Conservation (phyloP, 768 basidiomycete genomes). For the Leccinum boreale region DNA sequence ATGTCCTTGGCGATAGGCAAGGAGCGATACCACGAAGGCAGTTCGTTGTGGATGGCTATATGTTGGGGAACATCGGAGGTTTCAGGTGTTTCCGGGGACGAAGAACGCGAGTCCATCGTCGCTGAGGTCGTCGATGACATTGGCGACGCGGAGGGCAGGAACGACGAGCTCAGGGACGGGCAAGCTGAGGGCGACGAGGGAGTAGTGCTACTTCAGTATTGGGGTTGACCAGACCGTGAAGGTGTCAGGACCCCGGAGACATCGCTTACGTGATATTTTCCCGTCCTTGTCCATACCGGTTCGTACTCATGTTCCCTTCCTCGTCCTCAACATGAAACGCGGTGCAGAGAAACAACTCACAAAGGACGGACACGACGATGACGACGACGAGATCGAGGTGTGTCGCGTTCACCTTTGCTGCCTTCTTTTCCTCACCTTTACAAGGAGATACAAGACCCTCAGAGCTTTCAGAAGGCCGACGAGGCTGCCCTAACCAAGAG, state of each 20-base stretch:
- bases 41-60: slow-evolving; percentile 47
- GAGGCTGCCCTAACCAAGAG: slow-evolving; percentile 51
- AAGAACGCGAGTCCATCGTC: slow-evolving; percentile 60
- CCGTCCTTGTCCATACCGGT: slow-evolving; percentile 3
- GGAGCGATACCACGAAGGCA: slow-evolving; percentile 57
- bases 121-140: slow-evolving; percentile 50
- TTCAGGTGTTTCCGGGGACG: slow-evolving; percentile 70
- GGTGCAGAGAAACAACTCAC: slow-evolving; percentile 68
- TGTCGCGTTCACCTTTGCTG: not conserved
- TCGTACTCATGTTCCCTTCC: not conserved
- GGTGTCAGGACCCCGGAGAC: slow-evolving; percentile 14
- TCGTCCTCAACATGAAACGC: slow-evolving; percentile 56
- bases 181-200: not conserved
- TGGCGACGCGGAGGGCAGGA: slow-evolving; percentile 12
- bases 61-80: slow-evolving; percentile 52
- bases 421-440: slow-evolving; percentile 4
- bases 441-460: slow-evolving; percentile 42
- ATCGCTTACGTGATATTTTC: slow-evolving; percentile 21
- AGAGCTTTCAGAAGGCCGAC: slow-evolving; percentile 59
- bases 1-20: slow-evolving; percentile 41
- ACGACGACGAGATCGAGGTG: slow-evolving; percentile 37
- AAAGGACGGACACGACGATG: slow-evolving; percentile 46
- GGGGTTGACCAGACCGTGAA: no score
- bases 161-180: not conserved
- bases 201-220: no score